phyloP scores from a whole-genome alignment of 129 eudicot genomes.

The Logfia minima region DNA sequence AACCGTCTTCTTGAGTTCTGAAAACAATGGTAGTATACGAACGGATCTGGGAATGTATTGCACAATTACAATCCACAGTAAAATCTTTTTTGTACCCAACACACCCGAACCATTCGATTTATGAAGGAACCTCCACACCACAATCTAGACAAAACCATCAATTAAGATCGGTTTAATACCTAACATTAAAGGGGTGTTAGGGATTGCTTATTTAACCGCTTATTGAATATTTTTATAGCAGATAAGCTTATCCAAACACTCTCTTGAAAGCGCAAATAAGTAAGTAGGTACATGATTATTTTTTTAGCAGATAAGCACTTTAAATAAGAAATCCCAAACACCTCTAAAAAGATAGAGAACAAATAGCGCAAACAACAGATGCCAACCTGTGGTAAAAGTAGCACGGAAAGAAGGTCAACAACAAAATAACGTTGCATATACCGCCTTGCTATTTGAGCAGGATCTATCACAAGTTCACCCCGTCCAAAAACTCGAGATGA shows the following conservation, averaged over 20 bases:
- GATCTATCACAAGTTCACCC: conserved; percentile 95
- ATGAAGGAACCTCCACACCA: conserved; percentile 74
- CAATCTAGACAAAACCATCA: conserved; percentile 53
- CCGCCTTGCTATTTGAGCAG: conserved; percentile 73
- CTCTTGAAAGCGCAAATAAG: too few species aligned
- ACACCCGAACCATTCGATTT: conserved; percentile 64
- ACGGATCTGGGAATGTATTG: conserved; percentile 80
- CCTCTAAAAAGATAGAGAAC: neutral
- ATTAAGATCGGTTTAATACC: neutral
- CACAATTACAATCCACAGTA: conserved; percentile 54
- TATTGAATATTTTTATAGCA: too few species aligned
- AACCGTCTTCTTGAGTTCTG: conserved; percentile 85
- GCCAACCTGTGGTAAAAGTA: conserved; percentile 87
- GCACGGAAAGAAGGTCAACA: conserved; percentile 76
- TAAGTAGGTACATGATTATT: too few species aligned
- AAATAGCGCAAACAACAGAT: neutral
- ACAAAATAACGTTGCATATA: conserved; percentile 71
- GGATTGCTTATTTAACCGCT: neutral
- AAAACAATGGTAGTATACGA: conserved; percentile 69
- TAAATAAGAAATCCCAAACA: neutral
- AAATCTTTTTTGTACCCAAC: conserved; percentile 64
- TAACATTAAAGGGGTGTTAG: neutral
- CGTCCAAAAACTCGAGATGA: conserved; percentile 97
- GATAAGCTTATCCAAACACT: too few species aligned
- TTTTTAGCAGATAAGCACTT: neutral